Conservation (phyloP, 495 filamentous ascomycete species). For the Lasiosphaeris hirsuta region DNA sequence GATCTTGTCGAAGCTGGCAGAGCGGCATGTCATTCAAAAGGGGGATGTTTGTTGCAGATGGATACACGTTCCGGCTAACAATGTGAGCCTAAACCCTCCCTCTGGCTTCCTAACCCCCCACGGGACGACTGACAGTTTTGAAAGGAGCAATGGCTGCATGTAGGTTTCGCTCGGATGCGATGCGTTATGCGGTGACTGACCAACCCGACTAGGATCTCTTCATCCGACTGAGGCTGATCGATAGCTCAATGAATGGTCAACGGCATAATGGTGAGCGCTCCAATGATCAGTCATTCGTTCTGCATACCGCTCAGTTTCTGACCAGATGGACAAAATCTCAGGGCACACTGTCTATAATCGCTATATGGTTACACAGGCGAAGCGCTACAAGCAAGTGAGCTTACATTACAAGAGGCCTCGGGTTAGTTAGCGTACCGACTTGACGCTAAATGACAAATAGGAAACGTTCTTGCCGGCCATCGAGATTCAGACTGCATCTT, state of each 20-base stretch:
- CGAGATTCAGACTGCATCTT: no score
- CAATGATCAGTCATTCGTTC: no score
- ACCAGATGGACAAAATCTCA: background rate
- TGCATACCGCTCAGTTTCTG: background rate
- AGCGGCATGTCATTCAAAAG: background rate
- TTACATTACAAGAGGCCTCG: no score
- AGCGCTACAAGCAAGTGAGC: background rate
- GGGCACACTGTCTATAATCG: background rate
- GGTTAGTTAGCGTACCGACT: no score
- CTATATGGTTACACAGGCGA: background rate
- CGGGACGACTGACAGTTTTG: background rate
- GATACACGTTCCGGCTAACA: constrained; percentile 9
- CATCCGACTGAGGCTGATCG: background rate
- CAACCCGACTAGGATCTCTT: background rate
- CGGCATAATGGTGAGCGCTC: background rate
- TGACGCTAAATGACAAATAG: no score
- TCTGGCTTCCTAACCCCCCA: background rate
- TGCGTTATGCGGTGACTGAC: background rate
- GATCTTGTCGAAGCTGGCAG: background rate
- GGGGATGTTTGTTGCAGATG: background rate
- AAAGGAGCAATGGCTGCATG: constrained; percentile 4
- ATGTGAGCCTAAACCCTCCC: background rate
- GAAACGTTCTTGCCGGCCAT: no score
- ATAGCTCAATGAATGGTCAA: background rate
- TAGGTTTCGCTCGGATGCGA: background rate